These are phyloP conservation scores for Mortierella sp. DNA, from an alignment of 371 early-diverging fungal genomes.

Conservation along the genomic window DNA sequence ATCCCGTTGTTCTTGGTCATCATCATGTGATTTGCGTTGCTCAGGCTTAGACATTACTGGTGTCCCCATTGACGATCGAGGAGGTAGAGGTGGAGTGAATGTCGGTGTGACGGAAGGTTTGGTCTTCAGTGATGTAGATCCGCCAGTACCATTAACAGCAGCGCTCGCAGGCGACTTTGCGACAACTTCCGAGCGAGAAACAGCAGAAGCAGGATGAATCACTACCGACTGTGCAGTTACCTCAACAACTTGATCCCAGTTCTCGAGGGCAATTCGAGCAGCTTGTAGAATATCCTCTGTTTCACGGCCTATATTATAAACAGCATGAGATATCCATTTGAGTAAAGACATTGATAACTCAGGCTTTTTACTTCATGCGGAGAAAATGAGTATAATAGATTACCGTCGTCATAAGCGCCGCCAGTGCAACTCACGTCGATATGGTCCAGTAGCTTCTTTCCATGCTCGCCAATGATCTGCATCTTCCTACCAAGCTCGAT, in stretches of 20 bases:
- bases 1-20: constrained; percentile 21
- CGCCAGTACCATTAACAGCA: background rate
- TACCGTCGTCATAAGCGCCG: constrained; percentile 22
- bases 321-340: background rate
- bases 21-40: background rate
- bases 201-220: constrained; percentile 13
- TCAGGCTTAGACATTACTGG: constrained; percentile 5
- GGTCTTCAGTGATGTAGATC: background rate
- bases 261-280: constrained; percentile 46
- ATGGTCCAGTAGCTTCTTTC: constrained; percentile 40
- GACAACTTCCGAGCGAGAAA: constrained; percentile 3
- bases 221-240: background rate
- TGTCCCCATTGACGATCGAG: constrained; percentile 17
- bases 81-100: constrained; percentile 33
- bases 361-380: background rate
- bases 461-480: constrained; percentile 57
- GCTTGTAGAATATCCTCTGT: constrained; percentile 44
- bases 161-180: background rate
- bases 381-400: background rate
- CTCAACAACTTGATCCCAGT: constrained; percentile 27
- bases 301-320: constrained; percentile 16
- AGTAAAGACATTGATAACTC: background rate
- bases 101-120: constrained; percentile 10
- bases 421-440: constrained; percentile 25
- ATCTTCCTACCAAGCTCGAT: constrained; percentile 52